Evolutionary conservation across 2,329 filamentous ascomycete species (phyloP).

Genomic region (Colletotrichum eleusines): DNA sequence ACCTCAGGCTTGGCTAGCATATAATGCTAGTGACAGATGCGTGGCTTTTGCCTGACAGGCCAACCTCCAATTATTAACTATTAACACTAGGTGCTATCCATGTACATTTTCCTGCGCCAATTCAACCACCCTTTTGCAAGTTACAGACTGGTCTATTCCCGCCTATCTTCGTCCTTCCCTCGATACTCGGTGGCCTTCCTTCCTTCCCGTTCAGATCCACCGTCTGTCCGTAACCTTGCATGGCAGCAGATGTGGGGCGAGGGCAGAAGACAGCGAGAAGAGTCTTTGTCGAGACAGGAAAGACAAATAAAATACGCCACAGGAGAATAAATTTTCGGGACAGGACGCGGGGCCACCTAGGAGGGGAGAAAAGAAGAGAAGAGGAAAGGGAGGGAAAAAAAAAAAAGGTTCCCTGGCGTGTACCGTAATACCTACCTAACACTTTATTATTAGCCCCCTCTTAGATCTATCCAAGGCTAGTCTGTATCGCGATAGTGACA

Average conservation of each 20-base stretch:
- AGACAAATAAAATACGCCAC: constrained; percentile 18
- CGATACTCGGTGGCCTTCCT: constrained; percentile 4
- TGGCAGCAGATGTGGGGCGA: too few species aligned
- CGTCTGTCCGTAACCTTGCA: too few species aligned
- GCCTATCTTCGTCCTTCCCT: constrained; percentile 17
- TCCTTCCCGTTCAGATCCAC: too few species aligned
- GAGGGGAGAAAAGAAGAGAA: neutral
- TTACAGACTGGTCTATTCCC: constrained; percentile 10
- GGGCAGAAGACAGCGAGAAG: too few species aligned
- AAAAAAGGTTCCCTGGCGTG: neutral
- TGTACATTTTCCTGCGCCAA: constrained; percentile 17
- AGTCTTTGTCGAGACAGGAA: constrained; percentile 4
- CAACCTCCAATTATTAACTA: neutral
- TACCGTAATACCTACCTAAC: constrained; percentile 15
- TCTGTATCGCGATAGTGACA: constrained; percentile 9
- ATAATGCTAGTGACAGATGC: constrained; percentile 7
- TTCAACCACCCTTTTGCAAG: neutral
- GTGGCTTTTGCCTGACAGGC: too few species aligned
- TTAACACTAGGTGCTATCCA: neutral
- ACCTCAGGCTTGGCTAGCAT: neutral
- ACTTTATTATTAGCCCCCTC: constrained; percentile 1
- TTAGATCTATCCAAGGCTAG: constrained; percentile 4
- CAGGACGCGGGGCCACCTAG: neutral
- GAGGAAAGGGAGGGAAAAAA: neutral
- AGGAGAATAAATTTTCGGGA: neutral